Base-by-base conservation (phyloP, 2,329 filamentous ascomycete species). In the Fonsecaea nubica region DNA sequence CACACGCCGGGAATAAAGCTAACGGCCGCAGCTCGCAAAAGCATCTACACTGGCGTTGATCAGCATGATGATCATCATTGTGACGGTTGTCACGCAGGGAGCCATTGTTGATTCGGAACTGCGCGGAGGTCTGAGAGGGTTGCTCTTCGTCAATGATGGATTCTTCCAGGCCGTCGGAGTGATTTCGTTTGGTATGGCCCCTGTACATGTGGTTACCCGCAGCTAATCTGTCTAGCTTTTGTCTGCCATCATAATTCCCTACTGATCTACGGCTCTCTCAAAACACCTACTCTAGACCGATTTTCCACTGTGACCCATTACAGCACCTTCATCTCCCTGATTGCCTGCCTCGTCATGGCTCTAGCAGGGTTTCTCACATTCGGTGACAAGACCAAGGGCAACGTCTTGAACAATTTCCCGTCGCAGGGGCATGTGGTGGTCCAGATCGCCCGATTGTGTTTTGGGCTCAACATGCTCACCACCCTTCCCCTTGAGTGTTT, bases 381-480 rank as follows among this genome's bases (percentile, higher is more conserved):
- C 75, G 94, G 95, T 69, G 92, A 94, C 79, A 88, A 89, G 74
- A 99, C 95, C 3, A 84, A 93, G 72, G 95, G 95, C 76, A 99
- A 99, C 77, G 92, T 99, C 60, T 88, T 99, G 74, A 99, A 99
- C 84, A 99, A 99, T 81, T 98, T 99, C 76, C 91, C 93, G 1
- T 84, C 89, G 21, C 89, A 96, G 78, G 71, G 71, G 12, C 98
- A 97, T 79, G 85, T 90, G 73, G 90, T 98, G 87, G 93, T 98
- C 76, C 98, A 97, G 79, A 85, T 99, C 65, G 95, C 95, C 25
- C 90, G 95, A 61, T 85, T 99, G 58, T 97, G 92, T 80, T 98
- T 99, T 76, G 95, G 95, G 1, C 86, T 99, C 72, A 99, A 99
- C 84, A 99, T 99, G 95, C 88, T 99, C 74, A 97, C 95, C 13